phyloP scores from a whole-genome alignment of 2,329 filamentous ascomycete species.

The Aquanectria penicillioides region DNA sequence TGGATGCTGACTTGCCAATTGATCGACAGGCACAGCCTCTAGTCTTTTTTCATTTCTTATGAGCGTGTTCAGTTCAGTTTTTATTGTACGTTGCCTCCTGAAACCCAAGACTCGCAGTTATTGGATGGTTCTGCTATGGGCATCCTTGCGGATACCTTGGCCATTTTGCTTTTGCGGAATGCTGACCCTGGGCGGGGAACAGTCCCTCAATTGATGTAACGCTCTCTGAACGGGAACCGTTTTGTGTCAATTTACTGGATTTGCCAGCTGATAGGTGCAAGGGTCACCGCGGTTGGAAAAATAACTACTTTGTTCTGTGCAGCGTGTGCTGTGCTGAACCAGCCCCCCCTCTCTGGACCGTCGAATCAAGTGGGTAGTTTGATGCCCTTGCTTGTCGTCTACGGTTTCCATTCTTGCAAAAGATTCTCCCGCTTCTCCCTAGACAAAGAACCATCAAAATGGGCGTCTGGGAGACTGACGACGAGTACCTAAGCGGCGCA shows the following conservation, averaged over 20 bases:
- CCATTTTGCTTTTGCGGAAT: conserved; percentile 20
- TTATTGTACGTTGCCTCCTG: conserved; percentile 4
- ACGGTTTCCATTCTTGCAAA: neutral
- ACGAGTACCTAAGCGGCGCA: conserved; percentile 65
- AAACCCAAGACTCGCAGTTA: neutral
- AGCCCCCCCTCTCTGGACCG: neutral
- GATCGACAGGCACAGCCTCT: neutral
- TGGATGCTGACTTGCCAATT: conserved; percentile 4
- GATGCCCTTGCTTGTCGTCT: conserved; percentile 5
- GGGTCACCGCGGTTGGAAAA: conserved; percentile 20
- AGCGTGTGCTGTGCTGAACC: neutral
- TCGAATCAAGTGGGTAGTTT: neutral
- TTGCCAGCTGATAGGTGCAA: conserved; percentile 29
- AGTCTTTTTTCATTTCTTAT: neutral
- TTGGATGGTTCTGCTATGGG: neutral
- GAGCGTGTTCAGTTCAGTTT: neutral
- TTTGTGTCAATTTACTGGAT: conserved; percentile 14
- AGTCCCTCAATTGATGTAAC: conserved; percentile 21
- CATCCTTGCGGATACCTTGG: neutral
- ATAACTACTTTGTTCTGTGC: neutral
- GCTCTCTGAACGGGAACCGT: conserved; percentile 8
- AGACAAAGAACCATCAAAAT: conserved; percentile 48
- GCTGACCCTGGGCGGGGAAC: conserved; percentile 16
- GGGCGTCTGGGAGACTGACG: conserved; percentile 70
- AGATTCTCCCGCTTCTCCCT: neutral